phyloP scores from a whole-genome alignment of 1,139 yeast species.

The Saccharomyces uvarum region DNA sequence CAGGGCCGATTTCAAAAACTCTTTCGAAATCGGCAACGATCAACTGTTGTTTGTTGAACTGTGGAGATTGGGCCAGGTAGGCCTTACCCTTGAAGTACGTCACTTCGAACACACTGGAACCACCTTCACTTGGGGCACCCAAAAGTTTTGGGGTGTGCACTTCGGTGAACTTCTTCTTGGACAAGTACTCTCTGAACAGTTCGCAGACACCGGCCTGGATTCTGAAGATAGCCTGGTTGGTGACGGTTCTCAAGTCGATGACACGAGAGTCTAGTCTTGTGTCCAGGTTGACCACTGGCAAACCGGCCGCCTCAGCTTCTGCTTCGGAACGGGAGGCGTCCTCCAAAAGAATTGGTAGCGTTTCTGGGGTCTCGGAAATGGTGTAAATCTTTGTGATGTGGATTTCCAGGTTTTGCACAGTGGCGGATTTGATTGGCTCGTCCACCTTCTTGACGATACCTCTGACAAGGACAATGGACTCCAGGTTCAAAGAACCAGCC shows the following conservation, averaged over 20 bases:
- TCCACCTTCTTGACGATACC: slow-evolving; percentile 81
- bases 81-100: slow-evolving; percentile 89
- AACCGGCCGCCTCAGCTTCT: slow-evolving; percentile 84
- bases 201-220: slow-evolving; percentile 84
- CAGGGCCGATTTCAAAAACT: slow-evolving; percentile 95
- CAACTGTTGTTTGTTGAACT: slow-evolving; percentile 93
- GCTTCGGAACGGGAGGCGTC: slow-evolving; percentile 94
- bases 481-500: slow-evolving; percentile 80
- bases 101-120: slow-evolving; percentile 90
- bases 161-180: slow-evolving; percentile 65
- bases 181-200: slow-evolving; percentile 81
- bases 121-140: slow-evolving; percentile 97
- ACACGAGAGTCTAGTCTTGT: slow-evolving; percentile 93
- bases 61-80: slow-evolving; percentile 95
- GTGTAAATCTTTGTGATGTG: slow-evolving; percentile 65
- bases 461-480: slow-evolving; percentile 83
- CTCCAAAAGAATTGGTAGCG: slow-evolving; percentile 87
- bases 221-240: slow-evolving; percentile 95
- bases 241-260: slow-evolving; percentile 90
- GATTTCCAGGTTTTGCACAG: slow-evolving; percentile 85
- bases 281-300: slow-evolving; percentile 91
- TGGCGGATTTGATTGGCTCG: slow-evolving; percentile 81
- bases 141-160: slow-evolving; percentile 92
- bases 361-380: slow-evolving; percentile 83
- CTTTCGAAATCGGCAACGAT: slow-evolving; percentile 96